Base-by-base conservation (phyloP, 2,329 filamentous ascomycete genomes). In the Ceratocystis cacaofunesta region DNA sequence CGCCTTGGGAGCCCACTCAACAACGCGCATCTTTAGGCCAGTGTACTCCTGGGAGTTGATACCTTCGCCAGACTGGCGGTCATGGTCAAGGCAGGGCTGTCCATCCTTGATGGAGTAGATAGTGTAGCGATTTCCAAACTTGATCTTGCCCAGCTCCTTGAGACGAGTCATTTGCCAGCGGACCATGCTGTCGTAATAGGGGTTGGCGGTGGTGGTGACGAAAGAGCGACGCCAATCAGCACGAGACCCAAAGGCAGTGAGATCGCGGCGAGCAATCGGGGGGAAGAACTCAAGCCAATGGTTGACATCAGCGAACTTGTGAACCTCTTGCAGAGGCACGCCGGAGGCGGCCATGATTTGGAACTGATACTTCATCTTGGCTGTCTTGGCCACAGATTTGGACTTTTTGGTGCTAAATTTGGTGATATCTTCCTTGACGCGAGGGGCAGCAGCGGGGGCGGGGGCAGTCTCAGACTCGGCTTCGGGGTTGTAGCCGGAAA, bases 81-180 rank as follows among this genome's bases (percentile, higher is more conserved):
- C 77, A 70, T 79, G 77, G 69, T 79, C 77, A 74, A 79, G 78
- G 65, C 77, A 79, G 1, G 77, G 76, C 69, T 78, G 77, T 30
- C 75, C 75, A 67, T 77, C 90, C 76, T 95, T 95, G 67, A 90
- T 89, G 25, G 85, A 89, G 80, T 96, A 95, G 69, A 97, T 87
- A 5, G 92, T 97, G 75, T 96, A 96, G 71, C 91, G 80, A 78
- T 90, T 94, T 65, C 90, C 91, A 72, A 94, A 95, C 76, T 92
- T 89, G 76, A 97, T 92, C 80, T 96, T 97, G 71, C 89, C 84
- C 68, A 96, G 78, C 73, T 94, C 89, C 76, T 88, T 90, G 63
- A 97, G 82, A 69, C 89, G 88, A 74, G 89, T 92, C 89, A 97
- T 96, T 77, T 97, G 94, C 94, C 94, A 99, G 72, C 89, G 80